phyloP scores from a whole-genome alignment of 768 basidiomycete genomes.

The Lactarius sp. region DNA sequence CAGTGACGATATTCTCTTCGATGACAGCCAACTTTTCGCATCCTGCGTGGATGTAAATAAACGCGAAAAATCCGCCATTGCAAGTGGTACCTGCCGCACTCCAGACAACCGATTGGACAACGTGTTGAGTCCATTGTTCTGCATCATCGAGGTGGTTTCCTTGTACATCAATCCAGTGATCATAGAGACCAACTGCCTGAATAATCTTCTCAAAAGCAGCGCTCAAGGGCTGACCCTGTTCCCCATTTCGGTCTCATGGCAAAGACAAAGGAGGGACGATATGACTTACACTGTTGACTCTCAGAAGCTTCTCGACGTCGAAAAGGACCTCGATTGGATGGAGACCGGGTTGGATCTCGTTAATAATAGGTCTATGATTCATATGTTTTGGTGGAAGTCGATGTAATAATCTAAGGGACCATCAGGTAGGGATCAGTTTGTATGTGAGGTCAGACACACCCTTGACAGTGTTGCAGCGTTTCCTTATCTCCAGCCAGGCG shows the following conservation, averaged over 20 bases:
- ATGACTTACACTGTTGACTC: constrained; percentile 51
- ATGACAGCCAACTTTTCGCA: constrained; percentile 58
- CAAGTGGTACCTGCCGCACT: constrained; percentile 50
- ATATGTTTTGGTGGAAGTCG: constrained; percentile 55
- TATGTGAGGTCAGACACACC: constrained; percentile 37
- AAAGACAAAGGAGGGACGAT: constrained; percentile 1
- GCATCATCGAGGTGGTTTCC: constrained; percentile 44
- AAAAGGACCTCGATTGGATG: constrained; percentile 73
- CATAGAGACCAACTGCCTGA: constrained; percentile 63
- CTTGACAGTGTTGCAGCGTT: constrained; percentile 75
- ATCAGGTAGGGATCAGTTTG: not conserved
- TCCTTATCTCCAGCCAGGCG: constrained; percentile 66
- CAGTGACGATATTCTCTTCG: constrained; percentile 65
- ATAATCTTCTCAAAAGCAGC: constrained; percentile 64
- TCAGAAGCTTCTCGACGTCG: constrained; percentile 72
- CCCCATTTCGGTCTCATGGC: not conserved
- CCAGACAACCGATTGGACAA: constrained; percentile 73
- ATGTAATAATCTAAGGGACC: constrained; percentile 53
- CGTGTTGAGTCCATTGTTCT: constrained; percentile 69
- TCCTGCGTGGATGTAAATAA: constrained; percentile 40
- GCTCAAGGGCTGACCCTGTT: constrained; percentile 21
- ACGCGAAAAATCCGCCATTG: not conserved
- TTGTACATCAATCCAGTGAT: constrained; percentile 64
- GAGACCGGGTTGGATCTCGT: constrained; percentile 70
- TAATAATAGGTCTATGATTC: constrained; percentile 48